Conservation (phyloP, 768 basidiomycete species). For the Tricholoma sp. region DNA sequence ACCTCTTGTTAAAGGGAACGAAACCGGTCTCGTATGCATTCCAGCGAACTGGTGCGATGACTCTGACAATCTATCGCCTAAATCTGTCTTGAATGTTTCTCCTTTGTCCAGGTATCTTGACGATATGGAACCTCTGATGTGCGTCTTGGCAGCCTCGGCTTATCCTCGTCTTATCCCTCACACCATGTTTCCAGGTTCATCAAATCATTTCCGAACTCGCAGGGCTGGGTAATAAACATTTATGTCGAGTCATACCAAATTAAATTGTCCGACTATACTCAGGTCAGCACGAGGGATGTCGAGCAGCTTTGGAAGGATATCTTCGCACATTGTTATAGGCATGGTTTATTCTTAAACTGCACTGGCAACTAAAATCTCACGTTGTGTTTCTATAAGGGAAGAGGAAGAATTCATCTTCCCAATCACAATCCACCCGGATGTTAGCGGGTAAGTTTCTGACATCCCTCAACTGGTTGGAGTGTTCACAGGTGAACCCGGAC, state of each 20-base stretch:
- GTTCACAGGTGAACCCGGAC: neutral
- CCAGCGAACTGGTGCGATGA: slow-evolving; percentile 60
- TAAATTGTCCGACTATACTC: neutral
- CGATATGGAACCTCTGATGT: slow-evolving; percentile 75
- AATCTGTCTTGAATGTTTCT: neutral
- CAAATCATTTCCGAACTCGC: slow-evolving; percentile 60
- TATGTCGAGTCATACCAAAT: neutral
- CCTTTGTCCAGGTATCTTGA: slow-evolving; percentile 49
- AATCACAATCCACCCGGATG: slow-evolving; percentile 76
- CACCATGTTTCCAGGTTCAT: slow-evolving; percentile 48
- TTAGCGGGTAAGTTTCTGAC: slow-evolving; percentile 47
- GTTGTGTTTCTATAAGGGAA: slow-evolving; percentile 31
- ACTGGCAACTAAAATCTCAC: neutral
- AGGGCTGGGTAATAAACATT: slow-evolving; percentile 52
- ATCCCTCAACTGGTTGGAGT: neutral
- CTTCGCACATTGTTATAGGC: slow-evolving; percentile 66
- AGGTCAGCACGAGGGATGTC: slow-evolving; percentile 61
- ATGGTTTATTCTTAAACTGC: neutral
- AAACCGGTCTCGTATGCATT: slow-evolving; percentile 55
- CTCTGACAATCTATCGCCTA: neutral
- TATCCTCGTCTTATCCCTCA: slow-evolving; percentile 1
- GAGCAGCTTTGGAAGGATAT: slow-evolving; percentile 76
- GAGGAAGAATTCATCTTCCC: slow-evolving; percentile 68
- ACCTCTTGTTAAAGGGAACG: slow-evolving; percentile 57
- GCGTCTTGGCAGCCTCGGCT: slow-evolving; percentile 8